Base-by-base conservation (phyloP, 306 rosid species). In the Canavalia gladiata region DNA sequence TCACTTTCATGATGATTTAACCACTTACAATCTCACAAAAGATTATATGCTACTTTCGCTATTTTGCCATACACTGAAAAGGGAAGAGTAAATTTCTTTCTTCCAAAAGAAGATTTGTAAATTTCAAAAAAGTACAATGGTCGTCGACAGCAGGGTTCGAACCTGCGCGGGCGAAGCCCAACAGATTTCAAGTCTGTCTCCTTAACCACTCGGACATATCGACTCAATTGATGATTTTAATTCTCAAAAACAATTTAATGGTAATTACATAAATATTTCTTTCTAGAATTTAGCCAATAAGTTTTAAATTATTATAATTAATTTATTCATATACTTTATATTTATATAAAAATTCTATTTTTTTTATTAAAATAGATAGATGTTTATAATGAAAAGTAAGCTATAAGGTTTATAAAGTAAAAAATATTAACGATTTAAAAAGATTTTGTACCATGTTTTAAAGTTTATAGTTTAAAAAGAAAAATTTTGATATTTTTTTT, bases 141-240 rank as follows among this genome's bases (percentile, higher is more conserved):
- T 4, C 85, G 81, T 82, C 85, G 81, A 82, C 81, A 82, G 85
- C 85, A 82, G 77, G 85, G 77, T 82, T 82, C 81, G 85, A 82
- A 82, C 81, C 85, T 75, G 81, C 85, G 85, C 85, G 77, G 85
- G 81, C 81, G 77, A 11, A 75, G 65, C 78, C 68, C 86, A 83
- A 83, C 82, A 83, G 79, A 83, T 83, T 83, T 83, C 86, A 82
- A 76, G 82, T 82, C 82, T 50, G 79, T 81, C 84, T 72, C 84
- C 84, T 63, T 73, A 81, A 80, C 81, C 85, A 82, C 81, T 75
- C 77, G 81, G 85, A 82, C 81, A 82, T 82, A 82, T 82, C 85
- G 81, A 82, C 85, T 1, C 2, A 9, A 2, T 0, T 49, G 54
- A 0, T 4, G 0, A 18, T 18, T 18, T 18, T 18, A 18, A 18